phyloP scores from a whole-genome alignment of 2,329 filamentous ascomycete genomes.

The Cladophialophora carrionii region DNA sequence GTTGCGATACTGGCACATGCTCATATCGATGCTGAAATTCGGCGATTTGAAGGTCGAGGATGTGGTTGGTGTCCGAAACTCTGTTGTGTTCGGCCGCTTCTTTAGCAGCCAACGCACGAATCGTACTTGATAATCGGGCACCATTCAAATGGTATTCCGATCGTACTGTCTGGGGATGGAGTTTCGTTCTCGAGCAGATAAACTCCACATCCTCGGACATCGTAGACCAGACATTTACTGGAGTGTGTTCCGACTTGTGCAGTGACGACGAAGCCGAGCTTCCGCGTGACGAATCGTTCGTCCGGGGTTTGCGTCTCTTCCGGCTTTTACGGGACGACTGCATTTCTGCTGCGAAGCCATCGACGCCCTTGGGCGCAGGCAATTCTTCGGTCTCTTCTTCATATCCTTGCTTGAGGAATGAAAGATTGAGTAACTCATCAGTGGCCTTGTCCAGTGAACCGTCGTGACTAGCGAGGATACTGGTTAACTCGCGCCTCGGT shows the following conservation, averaged over 20 bases:
- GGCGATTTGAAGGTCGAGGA: constrained; percentile 55
- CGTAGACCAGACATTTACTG: constrained; percentile 62
- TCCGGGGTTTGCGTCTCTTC: constrained; percentile 40
- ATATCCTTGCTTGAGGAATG: constrained; percentile 72
- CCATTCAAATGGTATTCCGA: constrained; percentile 64
- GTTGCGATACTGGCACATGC: constrained; percentile 52
- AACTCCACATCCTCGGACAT: constrained; percentile 63
- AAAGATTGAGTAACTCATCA: constrained; percentile 78
- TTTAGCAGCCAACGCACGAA: constrained; percentile 57
- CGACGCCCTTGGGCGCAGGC: constrained; percentile 69
- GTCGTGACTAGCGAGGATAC: constrained; percentile 48
- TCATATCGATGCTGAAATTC: constrained; percentile 61
- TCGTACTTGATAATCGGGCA: constrained; percentile 59
- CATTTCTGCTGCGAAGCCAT: constrained; percentile 70
- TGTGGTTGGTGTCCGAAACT: constrained; percentile 47
- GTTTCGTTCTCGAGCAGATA: constrained; percentile 56
- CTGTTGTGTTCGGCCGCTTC: constrained; percentile 49
- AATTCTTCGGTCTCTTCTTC: constrained; percentile 53
- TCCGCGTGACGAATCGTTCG: constrained; percentile 36
- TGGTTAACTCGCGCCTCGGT: constrained; percentile 40
- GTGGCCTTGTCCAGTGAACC: constrained; percentile 71
- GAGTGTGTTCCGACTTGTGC: constrained; percentile 33
- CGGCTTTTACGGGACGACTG: constrained; percentile 45
- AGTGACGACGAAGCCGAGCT: constrained; percentile 35
- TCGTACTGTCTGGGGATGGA: constrained; percentile 53